These are phyloP conservation scores for Chiua sp. DNA, from an alignment of 1,284 basidiomycete genomes.

Conservation along the genomic window DNA sequence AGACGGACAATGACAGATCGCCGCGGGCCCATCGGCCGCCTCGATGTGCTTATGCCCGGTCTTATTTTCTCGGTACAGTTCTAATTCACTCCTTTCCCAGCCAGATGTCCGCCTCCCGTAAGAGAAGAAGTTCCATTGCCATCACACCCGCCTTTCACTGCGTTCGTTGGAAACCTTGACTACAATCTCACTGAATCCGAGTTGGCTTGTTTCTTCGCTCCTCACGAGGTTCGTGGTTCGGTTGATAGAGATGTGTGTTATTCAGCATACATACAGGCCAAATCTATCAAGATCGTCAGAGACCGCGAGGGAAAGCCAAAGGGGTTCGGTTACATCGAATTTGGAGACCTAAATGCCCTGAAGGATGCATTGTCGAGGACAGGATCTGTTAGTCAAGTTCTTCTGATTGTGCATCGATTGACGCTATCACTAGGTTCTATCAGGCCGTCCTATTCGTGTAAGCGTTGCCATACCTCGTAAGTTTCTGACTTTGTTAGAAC, in stretches of 20 bases:
- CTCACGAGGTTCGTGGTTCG: constrained; percentile 55
- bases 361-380: constrained; percentile 74
- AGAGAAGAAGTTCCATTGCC: constrained; percentile 95
- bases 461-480: constrained; percentile 96
- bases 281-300: constrained; percentile 91
- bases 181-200: constrained; percentile 92
- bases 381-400: constrained; percentile 50
- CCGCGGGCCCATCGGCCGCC: no score
- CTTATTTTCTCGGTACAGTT: constrained; percentile 4
- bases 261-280: constrained; percentile 51
- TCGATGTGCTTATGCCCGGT: no score
- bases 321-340: constrained; percentile 98
- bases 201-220: constrained; percentile 81
- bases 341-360: constrained; percentile 52
- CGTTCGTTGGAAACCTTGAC: constrained; percentile 94
- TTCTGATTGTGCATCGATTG: constrained; percentile 10
- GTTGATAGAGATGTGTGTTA: not conserved
- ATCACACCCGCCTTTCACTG: constrained; percentile 94
- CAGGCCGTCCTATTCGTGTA: constrained; percentile 84
- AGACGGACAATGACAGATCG: no score
- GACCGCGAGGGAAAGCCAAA: constrained; percentile 93
- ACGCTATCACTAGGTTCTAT: constrained; percentile 57
- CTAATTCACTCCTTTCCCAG: constrained; percentile 42
- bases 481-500: constrained; percentile 36
- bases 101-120: constrained; percentile 57